Conservation (phyloP, 2,329 filamentous ascomycete genomes). For the Fusarium odoratissimum region DNA sequence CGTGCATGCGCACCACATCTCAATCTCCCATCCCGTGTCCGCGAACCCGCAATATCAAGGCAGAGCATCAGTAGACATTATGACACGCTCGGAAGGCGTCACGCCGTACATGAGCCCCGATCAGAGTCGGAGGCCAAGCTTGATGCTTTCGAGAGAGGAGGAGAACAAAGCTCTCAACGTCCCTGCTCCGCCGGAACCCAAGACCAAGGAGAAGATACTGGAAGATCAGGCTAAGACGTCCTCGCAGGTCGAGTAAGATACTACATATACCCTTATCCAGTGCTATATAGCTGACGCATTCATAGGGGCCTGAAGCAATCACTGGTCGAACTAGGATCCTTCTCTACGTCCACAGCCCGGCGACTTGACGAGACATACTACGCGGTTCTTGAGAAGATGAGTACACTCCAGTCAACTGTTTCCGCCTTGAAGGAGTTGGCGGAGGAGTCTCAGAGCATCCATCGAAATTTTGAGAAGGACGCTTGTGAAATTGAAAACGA, state of each 20-base stretch:
- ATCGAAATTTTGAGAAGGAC: constrained; percentile 69
- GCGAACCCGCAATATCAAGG: constrained; percentile 47
- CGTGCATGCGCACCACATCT: constrained; percentile 30
- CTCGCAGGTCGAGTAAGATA: constrained; percentile 49
- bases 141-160: constrained; percentile 50
- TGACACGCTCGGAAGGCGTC: constrained; percentile 57
- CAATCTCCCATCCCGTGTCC: constrained; percentile 32
- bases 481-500: constrained; percentile 70
- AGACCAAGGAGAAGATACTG: constrained; percentile 52
- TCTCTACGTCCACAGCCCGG: constrained; percentile 71
- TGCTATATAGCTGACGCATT: constrained; percentile 37
- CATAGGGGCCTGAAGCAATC: constrained; percentile 62
- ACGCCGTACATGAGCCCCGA: constrained; percentile 58
- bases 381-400: constrained; percentile 75
- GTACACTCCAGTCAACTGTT: constrained; percentile 72
- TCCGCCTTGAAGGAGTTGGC: constrained; percentile 75
- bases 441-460: constrained; percentile 67
- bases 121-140: constrained; percentile 57
- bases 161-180: constrained; percentile 34
- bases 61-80: constrained; percentile 58
- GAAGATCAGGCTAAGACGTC: constrained; percentile 53
- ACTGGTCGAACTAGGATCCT: constrained; percentile 64
- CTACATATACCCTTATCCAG: not conserved
- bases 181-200: constrained; percentile 33
- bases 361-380: constrained; percentile 81